Evolutionary conservation across 495 filamentous ascomycete genomes (phyloP).

Genomic region (Friedmanniomyces endolithicus): DNA sequence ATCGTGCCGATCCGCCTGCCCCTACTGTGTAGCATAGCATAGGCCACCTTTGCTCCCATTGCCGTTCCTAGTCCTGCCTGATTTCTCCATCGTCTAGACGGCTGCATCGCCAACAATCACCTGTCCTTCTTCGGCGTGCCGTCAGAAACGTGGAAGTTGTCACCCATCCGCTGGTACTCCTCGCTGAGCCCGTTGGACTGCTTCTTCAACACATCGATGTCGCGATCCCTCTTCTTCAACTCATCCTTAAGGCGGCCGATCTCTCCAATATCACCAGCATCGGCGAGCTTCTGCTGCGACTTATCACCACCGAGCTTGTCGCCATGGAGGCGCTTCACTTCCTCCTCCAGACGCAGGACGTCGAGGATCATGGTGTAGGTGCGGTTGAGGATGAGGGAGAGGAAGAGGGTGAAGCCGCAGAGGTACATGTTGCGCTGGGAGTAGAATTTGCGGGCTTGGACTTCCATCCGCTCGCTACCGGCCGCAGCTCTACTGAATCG

Average conservation of each 20-base stretch:
- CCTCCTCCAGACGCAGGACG: conserved; percentile 81
- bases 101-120: not conserved
- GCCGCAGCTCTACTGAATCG: conserved; percentile 41
- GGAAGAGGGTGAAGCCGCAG: conserved; percentile 97
- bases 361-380: conserved; percentile 98
- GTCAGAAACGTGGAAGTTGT: conserved; percentile 54
- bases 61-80: not conserved
- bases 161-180: conserved; percentile 76
- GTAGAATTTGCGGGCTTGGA: conserved; percentile 99
- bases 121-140: conserved; percentile 19
- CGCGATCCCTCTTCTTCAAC: conserved; percentile 35
- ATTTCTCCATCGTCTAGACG: not conserved
- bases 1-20: too few species aligned
- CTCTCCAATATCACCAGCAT: conserved; percentile 62
- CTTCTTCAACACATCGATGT: conserved; percentile 45
- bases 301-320: conserved; percentile 60
- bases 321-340: conserved; percentile 72
- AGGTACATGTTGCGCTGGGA: conserved; percentile 99
- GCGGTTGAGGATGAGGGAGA: conserved; percentile 96
- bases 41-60: too few species aligned
- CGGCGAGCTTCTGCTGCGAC: conserved; percentile 47
- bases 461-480: conserved; percentile 89
- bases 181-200: conserved; percentile 74
- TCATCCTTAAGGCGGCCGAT: conserved; percentile 51
- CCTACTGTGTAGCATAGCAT: too few species aligned